Base-by-base conservation (phyloP, 441 rosid genomes). In the Geranium incanum region DNA sequence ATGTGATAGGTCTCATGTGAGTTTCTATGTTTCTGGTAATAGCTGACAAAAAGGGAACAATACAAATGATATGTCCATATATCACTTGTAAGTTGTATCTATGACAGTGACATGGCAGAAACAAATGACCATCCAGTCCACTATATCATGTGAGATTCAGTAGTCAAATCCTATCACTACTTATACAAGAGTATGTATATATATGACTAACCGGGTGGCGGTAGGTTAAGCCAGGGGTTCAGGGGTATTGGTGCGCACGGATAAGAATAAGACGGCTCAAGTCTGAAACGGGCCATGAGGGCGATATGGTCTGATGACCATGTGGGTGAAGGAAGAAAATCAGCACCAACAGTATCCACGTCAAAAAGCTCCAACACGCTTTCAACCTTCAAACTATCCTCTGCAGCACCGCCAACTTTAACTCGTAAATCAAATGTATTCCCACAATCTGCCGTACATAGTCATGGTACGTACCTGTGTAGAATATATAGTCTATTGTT, bases 281-380 rank as follows among this genome's bases (percentile, higher is more conserved):
- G 66, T 67, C 74, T 70, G 77, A 82, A 80, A 36, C 73, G 75
- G 38, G 85, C 85, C 76, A 80, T 70, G 28, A 74, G 68, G 41
- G 82, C 82, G 13, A 80, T 72, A 71, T 78, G 83, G 71, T 80
- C 82, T 1, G 83, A 78, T 9, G 80, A 76, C 85, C 85, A 76
- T 69, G 36, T 41, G 23, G 77, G 68, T 62, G 82, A 78, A 68
- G 83, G 82, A 72, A 80, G 85, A 48, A 67, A 16, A 57, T 18
- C 76, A 18, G 28, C 70, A 41, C 71, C 77, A 38, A 79, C n/a
- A 48, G 74, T 74, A 52, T 72, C 80, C 21, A n/a, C 55, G 41
- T 75, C 79, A 67, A 79, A 69, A 66, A 78, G 81, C 77, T 79
- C 85, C 70, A 82, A 45, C 13, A 78, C 66, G 45, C 81, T 70